These are phyloP conservation scores for Sclerotinia nivalis DNA, from an alignment of 2,329 filamentous ascomycete species.

Conservation along the genomic window DNA sequence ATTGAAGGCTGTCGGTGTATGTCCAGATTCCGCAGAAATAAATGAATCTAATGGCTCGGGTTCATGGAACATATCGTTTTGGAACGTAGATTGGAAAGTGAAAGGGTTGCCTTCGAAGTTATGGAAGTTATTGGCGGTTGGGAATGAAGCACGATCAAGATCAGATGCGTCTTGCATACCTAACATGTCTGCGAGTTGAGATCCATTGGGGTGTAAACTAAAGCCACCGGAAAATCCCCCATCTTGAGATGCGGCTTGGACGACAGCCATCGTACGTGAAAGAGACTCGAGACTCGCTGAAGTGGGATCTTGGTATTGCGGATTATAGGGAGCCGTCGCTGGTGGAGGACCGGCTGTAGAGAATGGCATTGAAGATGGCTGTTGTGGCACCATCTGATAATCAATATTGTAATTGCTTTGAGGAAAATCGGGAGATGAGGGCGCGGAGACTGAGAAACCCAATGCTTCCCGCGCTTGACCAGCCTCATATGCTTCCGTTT, in stretches of 20 bases:
- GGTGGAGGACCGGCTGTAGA: slow-evolving; percentile 32
- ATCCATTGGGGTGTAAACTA: slow-evolving; percentile 8
- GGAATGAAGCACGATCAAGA: slow-evolving; percentile 26
- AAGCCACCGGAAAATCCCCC: slow-evolving; percentile 30
- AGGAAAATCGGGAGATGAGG: slow-evolving; percentile 37
- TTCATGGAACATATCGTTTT: neutral
- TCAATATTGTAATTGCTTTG: slow-evolving; percentile 31
- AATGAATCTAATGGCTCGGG: slow-evolving; percentile 11
- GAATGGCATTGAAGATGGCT: slow-evolving; percentile 26
- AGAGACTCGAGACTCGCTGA: slow-evolving; percentile 38
- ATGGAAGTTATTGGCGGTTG: slow-evolving; percentile 21
- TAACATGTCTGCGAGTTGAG: neutral
- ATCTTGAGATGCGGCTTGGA: slow-evolving; percentile 29
- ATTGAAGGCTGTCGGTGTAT: slow-evolving; percentile 33
- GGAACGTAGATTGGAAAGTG: neutral
- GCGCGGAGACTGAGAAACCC: slow-evolving; percentile 33
- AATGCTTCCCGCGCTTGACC: slow-evolving; percentile 41
- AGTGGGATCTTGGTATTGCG: slow-evolving; percentile 36
- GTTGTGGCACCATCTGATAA: slow-evolving; percentile 25
- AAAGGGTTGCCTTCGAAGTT: neutral
- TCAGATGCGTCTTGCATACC: neutral
- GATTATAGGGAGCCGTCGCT: slow-evolving; percentile 35
- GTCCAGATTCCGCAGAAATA: slow-evolving; percentile 27
- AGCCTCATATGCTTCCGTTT: slow-evolving; percentile 53
- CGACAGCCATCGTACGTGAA: slow-evolving; percentile 35